Percentiles rank a stretch among this genome's conserved stretches.
Evolutionary conservation across 495 filamentous ascomycete species (phyloP).

Genomic region (Penicillium bialowiezense): DNA sequence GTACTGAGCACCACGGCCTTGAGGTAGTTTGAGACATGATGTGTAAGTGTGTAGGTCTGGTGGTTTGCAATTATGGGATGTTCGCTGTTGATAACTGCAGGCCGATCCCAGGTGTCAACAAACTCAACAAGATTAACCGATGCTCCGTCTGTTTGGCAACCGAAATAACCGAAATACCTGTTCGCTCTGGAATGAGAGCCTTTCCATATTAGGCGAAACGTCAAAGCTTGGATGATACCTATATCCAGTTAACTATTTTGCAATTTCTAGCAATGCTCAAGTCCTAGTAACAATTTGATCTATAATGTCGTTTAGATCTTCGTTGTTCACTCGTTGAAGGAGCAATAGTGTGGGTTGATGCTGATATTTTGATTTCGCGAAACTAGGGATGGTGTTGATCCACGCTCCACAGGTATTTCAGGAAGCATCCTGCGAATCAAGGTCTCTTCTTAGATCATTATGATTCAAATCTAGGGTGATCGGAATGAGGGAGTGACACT

Average conservation of each 20-base stretch:
- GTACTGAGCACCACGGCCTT: slow-evolving; percentile 1
- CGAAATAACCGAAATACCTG: slow-evolving; percentile 4
- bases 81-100: background rate
- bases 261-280: no score
- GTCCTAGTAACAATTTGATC: no score
- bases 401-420: slow-evolving; percentile 19
- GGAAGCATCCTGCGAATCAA: slow-evolving; percentile 1
- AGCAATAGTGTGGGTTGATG: no score
- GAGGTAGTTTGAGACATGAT: slow-evolving; percentile 8
- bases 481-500: slow-evolving; percentile 12
- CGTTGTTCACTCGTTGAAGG: no score
- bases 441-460: slow-evolving; percentile 11
- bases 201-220: slow-evolving; percentile 4
- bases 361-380: background rate
- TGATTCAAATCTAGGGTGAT: slow-evolving; percentile 4
- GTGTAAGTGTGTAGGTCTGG: background rate
- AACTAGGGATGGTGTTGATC: slow-evolving; percentile 20
- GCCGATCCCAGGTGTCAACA: background rate
- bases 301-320: no score
- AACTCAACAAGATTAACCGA: background rate
- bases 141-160: slow-evolving; percentile 1
- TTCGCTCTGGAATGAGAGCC: slow-evolving; percentile 20
- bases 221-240: background rate
- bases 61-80: background rate
- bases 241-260: background rate